phyloP scores from a whole-genome alignment of 2,329 filamentous ascomycete genomes.

The Incumbomyces lentus region DNA sequence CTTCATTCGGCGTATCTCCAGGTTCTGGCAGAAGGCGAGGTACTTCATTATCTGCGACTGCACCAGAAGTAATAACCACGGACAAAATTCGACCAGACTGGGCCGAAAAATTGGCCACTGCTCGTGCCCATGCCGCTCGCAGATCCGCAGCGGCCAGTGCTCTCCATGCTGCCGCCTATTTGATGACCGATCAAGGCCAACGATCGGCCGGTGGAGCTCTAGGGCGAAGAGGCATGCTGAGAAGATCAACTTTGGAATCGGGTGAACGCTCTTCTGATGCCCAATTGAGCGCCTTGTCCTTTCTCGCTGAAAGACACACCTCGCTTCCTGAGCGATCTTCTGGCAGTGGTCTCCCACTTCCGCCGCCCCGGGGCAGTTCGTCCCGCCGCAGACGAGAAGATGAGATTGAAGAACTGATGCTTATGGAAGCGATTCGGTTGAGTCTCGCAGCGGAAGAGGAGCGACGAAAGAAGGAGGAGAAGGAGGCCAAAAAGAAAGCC shows the following conservation, averaged over 20 bases:
- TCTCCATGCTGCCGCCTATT: conserved; percentile 84
- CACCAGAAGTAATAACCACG: conserved; percentile 79
- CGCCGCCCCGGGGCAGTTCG: conserved; percentile 37
- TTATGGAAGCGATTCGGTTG: conserved; percentile 87
- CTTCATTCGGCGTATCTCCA: conserved; percentile 41
- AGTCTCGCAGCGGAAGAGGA: conserved; percentile 92
- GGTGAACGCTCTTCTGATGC: conserved; percentile 24
- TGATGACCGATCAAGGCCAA: conserved; percentile 45
- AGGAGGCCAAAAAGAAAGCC: conserved; percentile 67
- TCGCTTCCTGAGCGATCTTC: conserved; percentile 23
- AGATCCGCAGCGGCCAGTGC: conserved; percentile 88
- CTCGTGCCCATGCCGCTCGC: conserved; percentile 72
- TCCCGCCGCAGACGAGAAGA: conserved; percentile 59
- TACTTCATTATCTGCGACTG: conserved; percentile 67
- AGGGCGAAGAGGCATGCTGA: conserved; percentile 44
- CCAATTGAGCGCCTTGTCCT: conserved; percentile 36
- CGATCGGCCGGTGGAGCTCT: conserved; percentile 44
- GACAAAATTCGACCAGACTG: conserved; percentile 90
- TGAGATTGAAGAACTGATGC: conserved; percentile 95
- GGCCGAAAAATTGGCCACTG: conserved; percentile 77
- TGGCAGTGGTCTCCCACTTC: conserved; percentile 23
- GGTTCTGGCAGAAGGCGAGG: conserved; percentile 44
- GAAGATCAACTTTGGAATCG: conserved; percentile 29
- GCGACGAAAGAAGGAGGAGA: conserved; percentile 73
- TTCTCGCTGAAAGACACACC: conserved; percentile 35